These are phyloP conservation scores for Zygnema circumcarinatum DNA, from an alignment of 139 green algal species.

Conservation along the genomic window DNA sequence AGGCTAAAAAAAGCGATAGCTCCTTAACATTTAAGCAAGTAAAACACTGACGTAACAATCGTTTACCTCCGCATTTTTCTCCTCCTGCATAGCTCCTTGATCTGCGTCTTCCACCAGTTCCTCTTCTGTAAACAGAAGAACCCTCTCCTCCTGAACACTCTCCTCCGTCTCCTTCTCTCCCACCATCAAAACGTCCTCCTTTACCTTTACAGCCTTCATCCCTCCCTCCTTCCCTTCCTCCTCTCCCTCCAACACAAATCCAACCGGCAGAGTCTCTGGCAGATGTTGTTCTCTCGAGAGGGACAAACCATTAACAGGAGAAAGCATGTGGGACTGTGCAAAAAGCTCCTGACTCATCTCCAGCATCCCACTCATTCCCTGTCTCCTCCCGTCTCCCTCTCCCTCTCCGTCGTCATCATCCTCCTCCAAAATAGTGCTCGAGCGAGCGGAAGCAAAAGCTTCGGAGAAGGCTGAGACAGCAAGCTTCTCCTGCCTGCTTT, in stretches of 20 bases:
- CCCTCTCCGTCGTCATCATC: neutral
- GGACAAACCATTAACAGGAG: neutral
- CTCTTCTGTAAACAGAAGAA: too few species aligned
- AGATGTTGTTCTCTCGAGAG: neutral
- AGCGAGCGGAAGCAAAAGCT: neutral
- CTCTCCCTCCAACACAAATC: neutral
- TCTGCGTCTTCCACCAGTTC: too few species aligned
- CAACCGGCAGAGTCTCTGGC: neutral
- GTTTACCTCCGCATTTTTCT: too few species aligned
- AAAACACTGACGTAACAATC: too few species aligned
- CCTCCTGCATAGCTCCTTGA: too few species aligned
- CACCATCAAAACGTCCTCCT: too few species aligned
- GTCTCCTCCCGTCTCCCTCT: neutral
- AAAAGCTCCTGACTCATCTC: neutral
- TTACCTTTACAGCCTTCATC: too few species aligned
- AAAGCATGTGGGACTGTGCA: neutral
- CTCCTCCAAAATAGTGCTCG: too few species aligned
- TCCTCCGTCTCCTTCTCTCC: neutral
- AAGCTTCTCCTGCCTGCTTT: neutral
- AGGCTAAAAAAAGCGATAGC: too few species aligned
- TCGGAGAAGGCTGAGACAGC: neutral
- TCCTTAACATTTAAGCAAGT: too few species aligned
- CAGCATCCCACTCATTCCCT: neutral
- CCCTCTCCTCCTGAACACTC: neutral
- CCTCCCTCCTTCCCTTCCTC: neutral